These are phyloP conservation scores for Acanthamoeba lenticulata DNA, from an alignment of 208 protist species.

Conservation along the genomic window DNA sequence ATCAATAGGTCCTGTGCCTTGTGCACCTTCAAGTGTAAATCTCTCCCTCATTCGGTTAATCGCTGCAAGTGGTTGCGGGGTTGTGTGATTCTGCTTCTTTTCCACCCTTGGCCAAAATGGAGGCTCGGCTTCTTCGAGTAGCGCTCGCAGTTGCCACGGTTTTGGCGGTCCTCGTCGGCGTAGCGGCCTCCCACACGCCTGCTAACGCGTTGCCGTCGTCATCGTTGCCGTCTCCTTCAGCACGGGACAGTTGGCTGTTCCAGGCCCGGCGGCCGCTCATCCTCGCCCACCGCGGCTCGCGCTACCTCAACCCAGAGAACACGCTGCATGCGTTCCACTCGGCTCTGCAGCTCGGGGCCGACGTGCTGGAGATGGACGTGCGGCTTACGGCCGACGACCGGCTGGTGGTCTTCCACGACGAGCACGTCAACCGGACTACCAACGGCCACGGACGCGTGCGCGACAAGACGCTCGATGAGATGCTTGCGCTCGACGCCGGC, in stretches of 20 bases:
- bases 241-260: neutral
- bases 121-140: too few species aligned
- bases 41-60: too few species aligned
- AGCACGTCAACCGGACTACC: neutral
- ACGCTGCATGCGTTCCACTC: neutral
- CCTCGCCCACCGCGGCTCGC: neutral
- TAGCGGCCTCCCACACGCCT: too few species aligned
- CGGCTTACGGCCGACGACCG: neutral
- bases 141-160: too few species aligned
- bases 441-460: neutral
- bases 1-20: too few species aligned
- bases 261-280: constrained; percentile 5
- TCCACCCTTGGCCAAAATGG: too few species aligned
- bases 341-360: neutral
- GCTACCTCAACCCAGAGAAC: constrained; percentile 43
- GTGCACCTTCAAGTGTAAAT: too few species aligned
- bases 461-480: neutral
- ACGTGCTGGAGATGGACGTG: constrained; percentile 40
- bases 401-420: constrained; percentile 8
- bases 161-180: too few species aligned
- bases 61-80: too few species aligned
- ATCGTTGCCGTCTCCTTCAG: neutral
- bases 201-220: too few species aligned
- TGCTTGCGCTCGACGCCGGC: neutral
- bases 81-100: too few species aligned